Evolutionary conservation across 768 basidiomycete genomes (phyloP).

Genomic region (Kwoniella botswanensis): DNA sequence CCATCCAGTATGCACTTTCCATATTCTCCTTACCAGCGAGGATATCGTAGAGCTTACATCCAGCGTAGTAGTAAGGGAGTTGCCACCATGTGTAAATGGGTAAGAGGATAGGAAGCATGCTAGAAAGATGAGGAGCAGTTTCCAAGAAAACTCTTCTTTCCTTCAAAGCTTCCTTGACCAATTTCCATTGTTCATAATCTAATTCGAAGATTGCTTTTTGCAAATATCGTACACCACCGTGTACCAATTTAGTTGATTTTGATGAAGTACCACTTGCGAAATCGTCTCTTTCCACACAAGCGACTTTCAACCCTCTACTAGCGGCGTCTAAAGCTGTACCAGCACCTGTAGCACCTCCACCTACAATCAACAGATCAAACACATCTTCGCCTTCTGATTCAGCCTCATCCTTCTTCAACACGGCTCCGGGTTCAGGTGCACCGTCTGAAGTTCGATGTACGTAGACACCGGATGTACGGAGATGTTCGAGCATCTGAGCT

Average conservation of each 20-base stretch:
- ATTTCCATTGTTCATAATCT: conserved; percentile 80
- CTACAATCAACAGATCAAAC: conserved; percentile 83
- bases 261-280: conserved; percentile 92
- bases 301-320: conserved; percentile 86
- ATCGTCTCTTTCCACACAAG: conserved; percentile 89
- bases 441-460: conserved; percentile 37
- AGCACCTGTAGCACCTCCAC: conserved; percentile 94
- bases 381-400: conserved; percentile 62
- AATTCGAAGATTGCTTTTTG: conserved; percentile 95
- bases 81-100: conserved; percentile 99
- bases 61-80: conserved; percentile 91
- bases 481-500: conserved; percentile 57
- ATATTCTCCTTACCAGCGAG: conserved; percentile 96
- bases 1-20: conserved; percentile 94
- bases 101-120: conserved; percentile 95
- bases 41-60: conserved; percentile 94
- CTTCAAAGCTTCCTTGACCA: conserved; percentile 91
- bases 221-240: conserved; percentile 95
- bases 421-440: conserved; percentile 47
- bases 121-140: conserved; percentile 89
- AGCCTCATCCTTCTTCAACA: conserved; percentile 34
- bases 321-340: conserved; percentile 97
- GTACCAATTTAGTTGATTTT: conserved; percentile 97
- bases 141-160: conserved; percentile 93
- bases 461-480: conserved; percentile 53